These are phyloP conservation scores for Hanseniaspora lachancei DNA, from an alignment of 805 yeast species.

Conservation along the genomic window DNA sequence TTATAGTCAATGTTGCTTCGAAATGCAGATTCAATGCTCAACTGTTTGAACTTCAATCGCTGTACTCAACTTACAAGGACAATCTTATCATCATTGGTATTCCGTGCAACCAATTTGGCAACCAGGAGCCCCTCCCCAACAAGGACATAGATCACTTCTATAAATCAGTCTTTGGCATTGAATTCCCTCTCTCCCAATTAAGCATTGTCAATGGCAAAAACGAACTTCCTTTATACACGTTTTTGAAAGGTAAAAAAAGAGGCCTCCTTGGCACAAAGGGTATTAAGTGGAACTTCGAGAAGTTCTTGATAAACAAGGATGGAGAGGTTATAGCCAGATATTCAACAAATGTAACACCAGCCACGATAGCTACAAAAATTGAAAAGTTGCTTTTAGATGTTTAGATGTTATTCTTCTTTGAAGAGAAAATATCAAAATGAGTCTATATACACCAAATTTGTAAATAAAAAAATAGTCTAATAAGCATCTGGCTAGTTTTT, in stretches of 20 bases:
- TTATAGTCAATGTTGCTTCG: conserved; percentile 82
- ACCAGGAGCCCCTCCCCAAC: conserved; percentile 61
- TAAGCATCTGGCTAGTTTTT: no score
- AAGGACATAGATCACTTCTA: conserved; percentile 67
- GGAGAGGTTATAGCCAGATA: conserved; percentile 48
- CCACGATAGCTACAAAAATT: conserved; percentile 25
- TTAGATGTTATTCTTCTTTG: no score
- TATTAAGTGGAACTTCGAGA: conserved; percentile 70
- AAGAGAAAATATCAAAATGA: no score
- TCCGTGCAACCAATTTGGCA: conserved; percentile 85
- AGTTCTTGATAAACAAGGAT: conserved; percentile 44
- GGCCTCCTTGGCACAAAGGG: conserved; percentile 54
- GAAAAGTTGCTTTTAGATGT: conserved; percentile 33
- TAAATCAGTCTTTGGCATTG: conserved; percentile 55
- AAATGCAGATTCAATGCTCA: conserved; percentile 76
- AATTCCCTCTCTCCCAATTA: conserved; percentile 67
- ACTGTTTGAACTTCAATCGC: conserved; percentile 54
- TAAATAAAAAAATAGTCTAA: background rate
- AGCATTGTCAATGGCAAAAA: conserved; percentile 64
- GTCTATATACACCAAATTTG: background rate
- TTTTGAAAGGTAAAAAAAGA: conserved; percentile 50
- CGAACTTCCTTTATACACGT: conserved; percentile 56
- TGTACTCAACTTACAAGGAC: conserved; percentile 53
- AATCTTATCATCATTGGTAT: conserved; percentile 58
- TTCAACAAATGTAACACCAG: conserved; percentile 46